These are phyloP conservation scores for Pichia sp. DNA, from an alignment of 1,139 yeast species.

Conservation along the genomic window DNA sequence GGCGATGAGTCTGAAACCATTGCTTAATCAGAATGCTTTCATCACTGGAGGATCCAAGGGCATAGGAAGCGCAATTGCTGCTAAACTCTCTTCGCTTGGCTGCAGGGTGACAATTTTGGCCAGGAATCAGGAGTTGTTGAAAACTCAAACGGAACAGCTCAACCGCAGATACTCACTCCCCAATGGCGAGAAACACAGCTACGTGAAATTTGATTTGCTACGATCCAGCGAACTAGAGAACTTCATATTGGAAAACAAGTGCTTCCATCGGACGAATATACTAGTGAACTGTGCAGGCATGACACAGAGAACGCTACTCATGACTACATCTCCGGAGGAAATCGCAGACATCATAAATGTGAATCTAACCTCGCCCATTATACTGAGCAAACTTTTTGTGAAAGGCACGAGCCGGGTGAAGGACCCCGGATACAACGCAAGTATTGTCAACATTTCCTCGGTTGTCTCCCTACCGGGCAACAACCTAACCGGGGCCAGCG, in stretches of 20 bases:
- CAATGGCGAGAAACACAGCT: slow-evolving; percentile 38
- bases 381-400: slow-evolving; percentile 46
- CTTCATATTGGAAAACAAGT: background rate
- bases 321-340: slow-evolving; percentile 40
- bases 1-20: slow-evolving; percentile 1
- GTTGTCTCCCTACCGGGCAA: slow-evolving; percentile 44
- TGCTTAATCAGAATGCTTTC: slow-evolving; percentile 38
- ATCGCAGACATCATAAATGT: slow-evolving; percentile 50
- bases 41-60: slow-evolving; percentile 90
- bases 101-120: slow-evolving; percentile 60
- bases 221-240: slow-evolving; percentile 29
- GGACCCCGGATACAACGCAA: slow-evolving; percentile 6
- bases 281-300: slow-evolving; percentile 82
- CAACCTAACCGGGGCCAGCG: slow-evolving; percentile 58
- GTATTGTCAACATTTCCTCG: slow-evolving; percentile 68
- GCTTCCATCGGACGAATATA: slow-evolving; percentile 35
- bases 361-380: slow-evolving; percentile 65
- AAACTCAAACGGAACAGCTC: slow-evolving; percentile 34
- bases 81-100: slow-evolving; percentile 55
- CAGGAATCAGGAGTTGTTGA: slow-evolving; percentile 41
- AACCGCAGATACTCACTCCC: slow-evolving; percentile 30
- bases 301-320: slow-evolving; percentile 56
- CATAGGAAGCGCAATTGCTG: slow-evolving; percentile 66
- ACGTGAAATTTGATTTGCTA: slow-evolving; percentile 50
- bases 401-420: slow-evolving; percentile 29